Evolutionary conservation across 169 alveolate genomes (phyloP), one percentile per base, ranked within the genome.

Genomic region (Plasmodium knowlesi): DNA sequence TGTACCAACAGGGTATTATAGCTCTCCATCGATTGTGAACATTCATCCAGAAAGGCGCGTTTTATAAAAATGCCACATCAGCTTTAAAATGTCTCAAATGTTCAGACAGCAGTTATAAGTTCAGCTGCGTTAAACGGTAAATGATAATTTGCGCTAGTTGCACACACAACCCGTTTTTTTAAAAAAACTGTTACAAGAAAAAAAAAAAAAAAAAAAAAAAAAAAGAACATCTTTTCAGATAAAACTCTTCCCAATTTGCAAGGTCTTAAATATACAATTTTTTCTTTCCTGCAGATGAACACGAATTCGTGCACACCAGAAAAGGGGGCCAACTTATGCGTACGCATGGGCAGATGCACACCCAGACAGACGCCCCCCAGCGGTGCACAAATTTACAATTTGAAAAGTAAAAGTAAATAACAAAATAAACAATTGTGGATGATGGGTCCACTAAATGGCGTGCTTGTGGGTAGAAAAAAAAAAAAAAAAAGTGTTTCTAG

Each of bases 361-460:
- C 46, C n/a, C 53, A 53, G n/a, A 25, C 74, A 30, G 39, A 32
- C 46, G 41, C 39, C 4, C 74, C 22, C 10, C 19, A 67, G 30
- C 37, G 76, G 37, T 30, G 32, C 34, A 54, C n/a, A 41, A 82
- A 82, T 28, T 54, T 82, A 22, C 43, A 54, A 30, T 57, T 82
- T 54, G 78, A 81, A 57, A 81, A 81, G 61, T 57, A 83, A 25
- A 70, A 39, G 46, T 83, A 67, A 41, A 34, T 41, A 34, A 46
- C 22, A 53, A 32, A 57, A 14, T 83, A 83, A 70, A 83, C 83
- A 83, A 71, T 83, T 83, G 53, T 71, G 76, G 76, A 50, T 70
- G 32, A 32, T 32, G 5, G 32, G 12, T 39, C 74, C 54, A 83
- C 76, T n/a, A 22, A 82, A 57, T 82, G 89, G 25, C 79, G 39